These are phyloP conservation scores for Talaromyces sp. DNA, from an alignment of 2,329 filamentous ascomycete species.

Conservation along the genomic window DNA sequence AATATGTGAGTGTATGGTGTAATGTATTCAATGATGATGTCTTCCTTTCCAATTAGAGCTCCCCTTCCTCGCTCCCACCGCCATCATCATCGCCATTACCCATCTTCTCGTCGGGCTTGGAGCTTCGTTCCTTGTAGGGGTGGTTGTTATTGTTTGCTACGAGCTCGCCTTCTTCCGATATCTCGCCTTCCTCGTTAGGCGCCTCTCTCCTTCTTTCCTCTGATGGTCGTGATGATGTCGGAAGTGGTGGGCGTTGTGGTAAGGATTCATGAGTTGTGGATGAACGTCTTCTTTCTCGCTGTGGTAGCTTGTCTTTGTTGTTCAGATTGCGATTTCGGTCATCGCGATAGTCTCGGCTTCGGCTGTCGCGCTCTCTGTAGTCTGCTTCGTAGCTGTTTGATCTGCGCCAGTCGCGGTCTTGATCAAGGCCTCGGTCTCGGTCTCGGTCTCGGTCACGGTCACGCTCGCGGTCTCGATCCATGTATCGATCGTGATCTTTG, in stretches of 20 bases:
- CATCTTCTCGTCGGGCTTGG: background rate
- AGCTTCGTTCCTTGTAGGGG: background rate
- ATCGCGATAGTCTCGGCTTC: conserved; percentile 11
- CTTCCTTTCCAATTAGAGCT: conserved; percentile 24
- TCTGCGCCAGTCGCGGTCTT: conserved; percentile 11
- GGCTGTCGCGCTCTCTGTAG: conserved; percentile 11
- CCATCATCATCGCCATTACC: conserved; percentile 21
- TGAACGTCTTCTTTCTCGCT: conserved; percentile 6
- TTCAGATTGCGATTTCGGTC: conserved; percentile 16
- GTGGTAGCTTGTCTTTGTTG: background rate
- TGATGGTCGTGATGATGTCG: background rate
- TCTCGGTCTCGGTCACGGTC: background rate
- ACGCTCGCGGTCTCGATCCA: conserved; percentile 2
- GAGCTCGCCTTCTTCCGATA: conserved; percentile 17
- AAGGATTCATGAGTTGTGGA: background rate
- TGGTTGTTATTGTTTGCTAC: background rate
- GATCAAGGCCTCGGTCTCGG: background rate
- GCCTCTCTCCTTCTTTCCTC: conserved; percentile 12
- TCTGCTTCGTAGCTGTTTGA: conserved; percentile 11
- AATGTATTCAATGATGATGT: background rate
- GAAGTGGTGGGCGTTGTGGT: background rate
- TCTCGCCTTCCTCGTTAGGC: conserved; percentile 19
- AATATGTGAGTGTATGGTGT: background rate
- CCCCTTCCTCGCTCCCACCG: conserved; percentile 43
- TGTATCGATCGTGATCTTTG: conserved; percentile 15